Base-by-base conservation (phyloP, 768 basidiomycete species). In the Lanmaoa pseudosensibilis region DNA sequence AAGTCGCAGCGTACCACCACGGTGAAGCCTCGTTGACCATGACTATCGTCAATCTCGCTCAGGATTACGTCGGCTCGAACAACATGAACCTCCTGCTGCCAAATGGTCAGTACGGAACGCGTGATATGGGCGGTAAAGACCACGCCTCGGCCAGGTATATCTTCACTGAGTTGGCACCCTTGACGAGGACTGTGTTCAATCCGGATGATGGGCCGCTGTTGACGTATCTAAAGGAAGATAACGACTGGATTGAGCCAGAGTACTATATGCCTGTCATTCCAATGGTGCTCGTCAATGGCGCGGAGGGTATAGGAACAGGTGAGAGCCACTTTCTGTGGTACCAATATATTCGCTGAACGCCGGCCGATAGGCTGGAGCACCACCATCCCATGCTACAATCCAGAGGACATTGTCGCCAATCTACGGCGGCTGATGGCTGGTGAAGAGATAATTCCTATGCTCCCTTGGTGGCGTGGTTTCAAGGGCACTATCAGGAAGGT, bases 261-360 rank as follows among this genome's bases (percentile, higher is more conserved):
- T 98, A 85, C 74, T 99, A 97, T 68, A 79, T 98, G 75, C 96
- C 97, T 18, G 73, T 94, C 40, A 65, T 99, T 2, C 97, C 97
- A 0, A 78, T 95, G 71, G 80, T 98, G 0, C 79, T 99, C 50
- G 73, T 98, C 68, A 98, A 99, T 64, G 97, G 97, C 9, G 87
- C 92, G 11, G 95, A 98, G 61, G 97, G 97, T 76, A 98, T 99
- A 64, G 97, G 97, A 44, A 99, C 97, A 54, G 94, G 92, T 88
- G 55, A 67, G 82, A 64, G 15, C 7, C 41, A 34, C n/a, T 9
- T 21, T 32, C 45, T 40, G 13, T 47, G n/a, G 13, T 23, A 15
- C 18, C n/a, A 3, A 32, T 38, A 23, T 27, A 5, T 53, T 43
- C 37, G 21, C 45, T 65, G 13, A 55, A 25, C 11, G 19, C 3